Evolutionary conservation across 129 eudicot species (phyloP).

Genomic region (Sambucus nigra): DNA sequence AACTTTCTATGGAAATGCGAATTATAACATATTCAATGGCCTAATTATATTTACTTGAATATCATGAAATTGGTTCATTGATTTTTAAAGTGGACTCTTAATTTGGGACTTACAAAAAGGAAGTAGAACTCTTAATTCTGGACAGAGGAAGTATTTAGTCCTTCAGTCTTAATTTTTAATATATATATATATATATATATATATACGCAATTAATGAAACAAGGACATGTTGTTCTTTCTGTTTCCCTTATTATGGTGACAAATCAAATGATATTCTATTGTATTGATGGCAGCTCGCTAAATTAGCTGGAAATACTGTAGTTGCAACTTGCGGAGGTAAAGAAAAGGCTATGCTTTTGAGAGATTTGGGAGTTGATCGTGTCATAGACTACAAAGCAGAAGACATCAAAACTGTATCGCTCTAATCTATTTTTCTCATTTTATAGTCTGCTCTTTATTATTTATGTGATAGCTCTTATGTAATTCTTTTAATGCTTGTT

Average conservation of each 20-base stretch:
- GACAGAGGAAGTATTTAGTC: no score
- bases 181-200: no score
- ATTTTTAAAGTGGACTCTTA: no score
- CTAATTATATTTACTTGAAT: no score
- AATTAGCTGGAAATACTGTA: conserved; percentile 89
- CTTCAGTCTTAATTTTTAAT: no score
- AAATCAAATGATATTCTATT: conserved; percentile 1
- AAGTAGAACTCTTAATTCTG: no score
- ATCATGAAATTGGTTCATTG: background rate
- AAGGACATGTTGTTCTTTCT: background rate
- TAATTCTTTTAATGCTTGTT: no score
- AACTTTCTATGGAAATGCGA: no score
- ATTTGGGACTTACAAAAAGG: no score
- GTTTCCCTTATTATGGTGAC: conserved; percentile 9
- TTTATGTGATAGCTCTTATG: background rate
- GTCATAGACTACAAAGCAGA: conserved; percentile 86
- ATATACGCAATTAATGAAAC: background rate
- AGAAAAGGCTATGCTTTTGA: conserved; percentile 71
- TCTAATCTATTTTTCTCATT: background rate
- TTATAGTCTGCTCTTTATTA: background rate
- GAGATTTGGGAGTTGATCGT: conserved; percentile 75
- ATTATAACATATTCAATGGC: no score
- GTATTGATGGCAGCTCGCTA: conserved; percentile 56
- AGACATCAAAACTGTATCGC: conserved; percentile 56
- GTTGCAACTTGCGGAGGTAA: conserved; percentile 97